Evolutionary conservation across 306 rosid genomes (phyloP).

Genomic region (Rosa rugosa): DNA sequence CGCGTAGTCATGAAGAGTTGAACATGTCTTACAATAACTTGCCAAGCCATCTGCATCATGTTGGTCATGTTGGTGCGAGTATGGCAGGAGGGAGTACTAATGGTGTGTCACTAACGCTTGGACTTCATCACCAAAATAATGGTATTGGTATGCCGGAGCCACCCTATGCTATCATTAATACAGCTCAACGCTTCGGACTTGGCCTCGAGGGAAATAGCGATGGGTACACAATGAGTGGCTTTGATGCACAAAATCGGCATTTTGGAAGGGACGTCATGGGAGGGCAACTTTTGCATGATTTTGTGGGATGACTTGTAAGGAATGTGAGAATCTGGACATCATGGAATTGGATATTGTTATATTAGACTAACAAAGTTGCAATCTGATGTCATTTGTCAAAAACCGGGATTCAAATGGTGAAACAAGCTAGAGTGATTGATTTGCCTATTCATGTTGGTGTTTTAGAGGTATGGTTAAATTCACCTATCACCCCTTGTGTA

Average conservation of each 20-base stretch:
- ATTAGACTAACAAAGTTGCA: conserved; percentile 35
- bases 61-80: conserved; percentile 45
- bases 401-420: conserved; percentile 18
- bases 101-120: conserved; percentile 76
- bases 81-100: conserved; percentile 43
- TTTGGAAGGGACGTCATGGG: conserved; percentile 68
- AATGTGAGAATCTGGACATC: conserved; percentile 22
- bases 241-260: conserved; percentile 69
- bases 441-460: conserved; percentile 14
- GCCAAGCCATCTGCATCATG: conserved; percentile 46
- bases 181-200: conserved; percentile 64
- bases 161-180: conserved; percentile 59
- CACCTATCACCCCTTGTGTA: conserved; percentile 8
- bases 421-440: conserved; percentile 13
- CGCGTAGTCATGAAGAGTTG: conserved; percentile 38
- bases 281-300: conserved; percentile 79
- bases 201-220: conserved; percentile 48
- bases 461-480: conserved; percentile 7
- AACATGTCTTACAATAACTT: conserved; percentile 41
- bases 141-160: conserved; percentile 61
- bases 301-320: conserved; percentile 46
- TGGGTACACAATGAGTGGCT: conserved; percentile 61
- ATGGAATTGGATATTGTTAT: conserved; percentile 21
- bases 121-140: conserved; percentile 83
- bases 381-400: conserved; percentile 27